phyloP scores from a whole-genome alignment of 441 rosid species.

The Monsonia emarginata region DNA sequence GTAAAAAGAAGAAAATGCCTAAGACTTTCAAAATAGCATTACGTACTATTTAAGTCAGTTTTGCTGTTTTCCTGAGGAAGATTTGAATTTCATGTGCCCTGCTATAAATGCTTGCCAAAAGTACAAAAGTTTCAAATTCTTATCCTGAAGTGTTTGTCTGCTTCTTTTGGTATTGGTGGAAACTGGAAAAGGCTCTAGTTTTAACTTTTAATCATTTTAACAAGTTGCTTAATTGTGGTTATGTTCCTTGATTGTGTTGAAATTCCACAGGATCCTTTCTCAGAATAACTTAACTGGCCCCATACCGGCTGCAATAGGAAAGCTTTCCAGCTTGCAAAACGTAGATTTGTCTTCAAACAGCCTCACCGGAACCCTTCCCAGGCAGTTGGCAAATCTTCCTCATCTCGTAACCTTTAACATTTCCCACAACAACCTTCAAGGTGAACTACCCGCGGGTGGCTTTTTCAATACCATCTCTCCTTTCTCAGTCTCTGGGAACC shows the following conservation, averaged over 20 bases:
- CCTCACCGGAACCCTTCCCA: conserved; percentile 44
- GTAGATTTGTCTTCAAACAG: conserved; percentile 51
- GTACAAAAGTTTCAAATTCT: not conserved
- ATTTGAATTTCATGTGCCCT: not conserved
- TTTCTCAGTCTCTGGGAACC: conserved; percentile 44
- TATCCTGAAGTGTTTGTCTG: not conserved
- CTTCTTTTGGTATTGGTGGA: not conserved
- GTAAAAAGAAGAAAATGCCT: no score
- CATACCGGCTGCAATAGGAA: conserved; percentile 39
- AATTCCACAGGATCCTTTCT: conserved; percentile 37
- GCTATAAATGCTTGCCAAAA: not conserved
- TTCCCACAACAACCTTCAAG: conserved; percentile 50
- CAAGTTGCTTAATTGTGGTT: conserved; percentile 11
- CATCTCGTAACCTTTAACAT: conserved; percentile 47
- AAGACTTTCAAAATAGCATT: no score
- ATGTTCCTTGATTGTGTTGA: conserved; percentile 7
- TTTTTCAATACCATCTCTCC: conserved; percentile 54
- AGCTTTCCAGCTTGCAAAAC: conserved; percentile 34
- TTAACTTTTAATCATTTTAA: conserved; percentile 16
- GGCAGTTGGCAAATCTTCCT: conserved; percentile 53
- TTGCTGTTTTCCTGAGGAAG: not conserved
- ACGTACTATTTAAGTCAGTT: not conserved
- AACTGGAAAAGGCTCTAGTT: conserved; percentile 1
- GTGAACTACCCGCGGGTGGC: conserved; percentile 57
- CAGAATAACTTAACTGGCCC: conserved; percentile 39